Base-by-base conservation (phyloP, 768 basidiomycete species). In the Pulveroboletus ravenelii region DNA sequence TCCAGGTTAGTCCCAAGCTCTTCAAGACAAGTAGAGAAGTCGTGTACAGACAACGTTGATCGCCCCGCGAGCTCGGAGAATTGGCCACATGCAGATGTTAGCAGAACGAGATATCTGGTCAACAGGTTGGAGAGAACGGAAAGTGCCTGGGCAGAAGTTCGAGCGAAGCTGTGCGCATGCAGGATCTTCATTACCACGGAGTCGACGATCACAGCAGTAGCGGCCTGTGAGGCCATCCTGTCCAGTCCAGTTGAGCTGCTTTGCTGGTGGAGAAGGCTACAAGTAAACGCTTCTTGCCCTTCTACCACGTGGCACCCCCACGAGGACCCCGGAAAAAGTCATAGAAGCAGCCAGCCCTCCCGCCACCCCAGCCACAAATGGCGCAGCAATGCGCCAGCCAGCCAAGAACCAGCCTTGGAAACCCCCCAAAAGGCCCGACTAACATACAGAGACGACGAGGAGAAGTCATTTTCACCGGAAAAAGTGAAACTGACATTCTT, bases 1-100 rank as follows among this genome's bases (percentile, higher is more conserved):
- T 86, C 79, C 20, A 88, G 50, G 38, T 74, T 77, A 1, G 88
- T 76, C 15, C 90, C 90, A 14, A 91, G 72, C 47, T 91, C 89
- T n/a, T 80, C 80, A 27, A 93, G 71, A 10, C 85, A 87, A 12
- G 72, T 72, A 3, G 83, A 59, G 6, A 81, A 80, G 66, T 93
- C 90, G 47, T 74, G 70, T 0, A 76, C 69, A 14, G 78, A 78
- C 17, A 89, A 63, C 20, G 69, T 70, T 2, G 76, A 74, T 42
- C 90, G 70, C n/a, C 87, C 89, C 1, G 87, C 78, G 59, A 88
- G 86, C 51, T 85, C 78, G 1, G 89, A 83, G 60, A 87, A 87
- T 61, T 79, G 81, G 18, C 83, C 83, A 60, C 82, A 84, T 7
- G 87, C 81, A 1, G 78, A 72, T 1, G 85, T 71, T 17, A 90